Evolutionary conservation across 1,284 basidiomycete species (phyloP).

Genomic region (Cutaneotrichosporon spelunceum): DNA sequence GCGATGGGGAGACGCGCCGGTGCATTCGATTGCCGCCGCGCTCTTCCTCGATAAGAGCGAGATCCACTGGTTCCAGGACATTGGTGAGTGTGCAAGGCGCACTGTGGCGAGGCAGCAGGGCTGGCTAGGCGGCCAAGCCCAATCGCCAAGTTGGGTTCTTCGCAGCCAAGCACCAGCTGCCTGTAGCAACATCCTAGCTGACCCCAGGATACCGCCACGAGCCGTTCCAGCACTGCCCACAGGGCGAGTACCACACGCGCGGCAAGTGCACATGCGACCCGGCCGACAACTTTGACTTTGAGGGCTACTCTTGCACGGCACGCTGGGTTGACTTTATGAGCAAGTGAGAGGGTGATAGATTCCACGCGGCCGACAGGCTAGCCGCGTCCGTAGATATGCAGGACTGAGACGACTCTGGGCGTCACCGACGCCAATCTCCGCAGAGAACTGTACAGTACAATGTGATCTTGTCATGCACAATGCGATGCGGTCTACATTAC

Average conservation of each 20-base stretch:
- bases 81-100: conserved; percentile 26
- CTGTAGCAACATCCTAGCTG: neutral
- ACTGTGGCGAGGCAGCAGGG: no score
- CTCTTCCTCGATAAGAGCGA: conserved; percentile 68
- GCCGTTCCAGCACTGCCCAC: conserved; percentile 51
- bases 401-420: no score
- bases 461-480: neutral
- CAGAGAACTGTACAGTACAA: neutral
- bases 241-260: conserved; percentile 47
- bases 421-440: no score
- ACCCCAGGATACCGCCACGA: conserved; percentile 47
- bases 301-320: conserved; percentile 30
- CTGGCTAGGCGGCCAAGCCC: no score
- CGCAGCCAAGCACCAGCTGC: neutral
- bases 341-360: no score
- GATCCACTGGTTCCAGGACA: conserved; percentile 67
- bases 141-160: neutral
- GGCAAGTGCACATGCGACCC: conserved; percentile 51
- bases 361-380: neutral
- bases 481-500: neutral
- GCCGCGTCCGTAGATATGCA: neutral
- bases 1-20: conserved; percentile 72
- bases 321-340: conserved; percentile 4
- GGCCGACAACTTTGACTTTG: conserved; percentile 48
- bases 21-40: conserved; percentile 75